These are phyloP conservation scores for Trichoderma guizhouense DNA, from an alignment of 2,329 filamentous ascomycete genomes.

Conservation along the genomic window DNA sequence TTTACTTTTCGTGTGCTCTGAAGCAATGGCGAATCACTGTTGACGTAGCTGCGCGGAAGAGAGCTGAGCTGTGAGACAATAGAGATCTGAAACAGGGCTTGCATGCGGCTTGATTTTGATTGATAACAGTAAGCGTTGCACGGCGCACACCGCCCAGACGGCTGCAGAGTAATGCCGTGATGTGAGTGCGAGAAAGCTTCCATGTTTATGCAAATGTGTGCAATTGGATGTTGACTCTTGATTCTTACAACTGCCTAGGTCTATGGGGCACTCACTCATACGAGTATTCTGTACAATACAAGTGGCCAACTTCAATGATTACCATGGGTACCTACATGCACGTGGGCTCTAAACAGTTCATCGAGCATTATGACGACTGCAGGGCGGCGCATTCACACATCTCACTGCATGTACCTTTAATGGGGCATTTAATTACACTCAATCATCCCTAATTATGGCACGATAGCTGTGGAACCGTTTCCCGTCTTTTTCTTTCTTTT, in stretches of 20 bases:
- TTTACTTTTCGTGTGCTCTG: neutral
- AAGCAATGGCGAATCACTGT: neutral
- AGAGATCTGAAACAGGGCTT: slow-evolving; percentile 4
- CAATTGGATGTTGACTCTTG: neutral
- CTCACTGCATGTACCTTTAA: slow-evolving; percentile 2
- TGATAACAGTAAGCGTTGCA: neutral
- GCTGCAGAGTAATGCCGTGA: neutral
- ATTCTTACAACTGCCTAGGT: neutral
- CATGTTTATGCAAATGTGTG: neutral
- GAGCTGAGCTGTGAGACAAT: neutral
- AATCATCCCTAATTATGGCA: neutral
- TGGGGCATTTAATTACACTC: slow-evolving; percentile 1
- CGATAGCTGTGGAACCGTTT: neutral
- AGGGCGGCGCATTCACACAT: slow-evolving; percentile 5
- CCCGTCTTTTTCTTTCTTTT: neutral
- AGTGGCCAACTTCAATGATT: neutral
- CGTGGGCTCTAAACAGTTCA: neutral
- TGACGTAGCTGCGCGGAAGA: neutral
- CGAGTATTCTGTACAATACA: neutral
- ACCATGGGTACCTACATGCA: neutral
- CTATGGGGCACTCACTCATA: neutral
- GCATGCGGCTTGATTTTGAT: neutral
- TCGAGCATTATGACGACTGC: neutral
- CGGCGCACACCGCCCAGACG: neutral
- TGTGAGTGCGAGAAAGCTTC: neutral